Percentiles rank a stretch among this genome's conserved stretches.
Evolutionary conservation across 2,329 filamentous ascomycete genomes (phyloP).

Genomic region (Ceratocystis colombiana): DNA sequence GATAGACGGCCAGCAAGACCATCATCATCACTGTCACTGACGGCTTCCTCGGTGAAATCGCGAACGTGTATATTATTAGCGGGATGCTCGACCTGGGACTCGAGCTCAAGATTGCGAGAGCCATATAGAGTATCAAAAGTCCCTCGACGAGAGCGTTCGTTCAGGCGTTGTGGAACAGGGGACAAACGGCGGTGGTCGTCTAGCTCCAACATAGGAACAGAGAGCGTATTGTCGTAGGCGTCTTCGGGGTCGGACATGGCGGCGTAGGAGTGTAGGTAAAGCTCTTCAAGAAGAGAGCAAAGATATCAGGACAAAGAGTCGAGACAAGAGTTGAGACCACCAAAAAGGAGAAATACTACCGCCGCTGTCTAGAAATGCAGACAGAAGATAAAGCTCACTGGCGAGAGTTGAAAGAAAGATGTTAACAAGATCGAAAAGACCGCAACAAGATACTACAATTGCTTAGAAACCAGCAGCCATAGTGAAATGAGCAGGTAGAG

Average conservation of each 20-base stretch:
- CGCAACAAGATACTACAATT: not conserved
- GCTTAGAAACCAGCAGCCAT: constrained; percentile 19
- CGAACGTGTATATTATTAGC: constrained; percentile 45
- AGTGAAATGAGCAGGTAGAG: constrained; percentile 13
- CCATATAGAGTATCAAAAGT: constrained; percentile 63
- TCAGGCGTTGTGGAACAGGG: constrained; percentile 48
- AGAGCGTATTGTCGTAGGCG: constrained; percentile 49
- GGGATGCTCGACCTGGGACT: constrained; percentile 29
- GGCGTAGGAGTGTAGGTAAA: constrained; percentile 29
- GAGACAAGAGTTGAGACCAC: not conserved
- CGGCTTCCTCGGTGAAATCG: constrained; percentile 78
- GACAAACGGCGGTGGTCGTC: constrained; percentile 75
- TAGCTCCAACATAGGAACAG: constrained; percentile 66
- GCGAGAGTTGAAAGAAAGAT: not conserved
- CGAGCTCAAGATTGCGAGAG: constrained; percentile 34
- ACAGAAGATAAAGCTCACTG: not conserved
- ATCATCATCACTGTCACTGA: constrained; percentile 65
- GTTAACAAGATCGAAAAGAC: not conserved
- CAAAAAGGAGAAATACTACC: not conserved
- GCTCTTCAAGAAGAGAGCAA: not conserved
- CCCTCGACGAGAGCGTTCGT: constrained; percentile 52
- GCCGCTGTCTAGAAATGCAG: not conserved
- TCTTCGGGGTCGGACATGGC: constrained; percentile 61
- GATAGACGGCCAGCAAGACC: constrained; percentile 45
- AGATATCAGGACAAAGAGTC: not conserved